Evolutionary conservation across 805 yeast genomes (phyloP), one percentile per base, ranked within the genome.

Genomic region (Cyberlindnera sargentensis): DNA sequence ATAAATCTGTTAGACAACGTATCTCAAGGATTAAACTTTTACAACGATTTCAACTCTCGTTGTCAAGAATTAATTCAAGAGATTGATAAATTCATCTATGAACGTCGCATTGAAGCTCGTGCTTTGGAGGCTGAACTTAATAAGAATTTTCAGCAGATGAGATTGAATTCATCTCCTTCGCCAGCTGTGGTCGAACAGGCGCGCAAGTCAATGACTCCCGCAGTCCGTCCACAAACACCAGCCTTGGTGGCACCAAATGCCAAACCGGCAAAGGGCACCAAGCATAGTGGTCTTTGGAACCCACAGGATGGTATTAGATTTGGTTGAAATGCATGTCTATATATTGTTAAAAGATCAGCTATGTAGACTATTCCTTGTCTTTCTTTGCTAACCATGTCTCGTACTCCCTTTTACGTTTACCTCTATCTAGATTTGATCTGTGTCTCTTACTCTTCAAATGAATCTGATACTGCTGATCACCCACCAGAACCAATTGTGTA

Each of bases 381-480:
- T 50, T 50, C 11, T 57, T 40, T 2, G 58, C 55, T 9, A 53
- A 23, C 55, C 53, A 67, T 48, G 72, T 73, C 49, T 78, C 81
- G 52, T 76, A 78, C 38, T 73, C 76, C 32, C 73, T 64, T 57
- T 75, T 78, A 37, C 73, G 67, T 39, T 70, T 70, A 1, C 73
- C 73, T 42, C 75, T 65, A 11, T 67, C 65, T 15, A 73, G 38
- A 43, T 70, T 73, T n/a, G 71, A 66, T 49, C 71, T 75, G 56
- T 90, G 99, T 45, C 84, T 72, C 47, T 80, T 71, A 45, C 95
- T 80, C 20, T 66, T 64, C 39, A 79, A 46, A 62, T 91, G 99
- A 4, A 75, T 71, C 5, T 75, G 61, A 82, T 86, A 87, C 40
- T 73, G 82, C 1, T 76, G 75, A 40, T 75, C 79, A 0, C 97